These are phyloP conservation scores for Musa schizocarpa DNA, from an alignment of 176 grass and related monocot species.

Conservation along the genomic window DNA sequence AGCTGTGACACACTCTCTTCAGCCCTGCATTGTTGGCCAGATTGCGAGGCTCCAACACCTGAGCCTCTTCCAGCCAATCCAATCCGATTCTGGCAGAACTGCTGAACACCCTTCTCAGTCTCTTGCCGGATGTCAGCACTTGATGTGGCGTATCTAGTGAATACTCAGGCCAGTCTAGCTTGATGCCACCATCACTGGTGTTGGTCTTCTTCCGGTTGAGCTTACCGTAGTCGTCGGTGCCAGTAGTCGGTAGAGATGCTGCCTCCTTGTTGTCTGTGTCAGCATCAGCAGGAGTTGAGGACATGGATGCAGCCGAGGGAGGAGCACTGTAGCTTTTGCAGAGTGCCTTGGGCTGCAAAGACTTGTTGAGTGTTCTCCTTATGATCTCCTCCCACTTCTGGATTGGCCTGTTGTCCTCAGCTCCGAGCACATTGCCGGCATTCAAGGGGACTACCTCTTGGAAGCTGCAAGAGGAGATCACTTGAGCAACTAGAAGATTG, in stretches of 20 bases:
- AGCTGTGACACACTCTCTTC: constrained; percentile 49
- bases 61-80: constrained; percentile 7
- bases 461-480: constrained; percentile 29
- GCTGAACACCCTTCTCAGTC: constrained; percentile 40
- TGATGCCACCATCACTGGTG: not conserved
- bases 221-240: no score
- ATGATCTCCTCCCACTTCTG: constrained; percentile 54
- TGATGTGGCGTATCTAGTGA: constrained; percentile 32
- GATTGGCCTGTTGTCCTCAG: constrained; percentile 51
- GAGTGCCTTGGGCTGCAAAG: constrained; percentile 22
- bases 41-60: not conserved
- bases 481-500: not conserved
- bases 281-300: not conserved
- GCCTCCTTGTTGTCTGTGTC: no score
- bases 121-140: constrained; percentile 9
- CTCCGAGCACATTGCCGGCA: constrained; percentile 52
- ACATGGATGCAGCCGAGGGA: constrained; percentile 27
- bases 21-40: constrained; percentile 25
- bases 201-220: not conserved
- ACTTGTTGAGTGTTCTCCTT: constrained; percentile 51
- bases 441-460: constrained; percentile 68
- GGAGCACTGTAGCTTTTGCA: constrained; percentile 64
- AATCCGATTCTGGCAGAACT: constrained; percentile 7
- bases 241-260: no score
- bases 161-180: constrained; percentile 52